Conservation (phyloP, 495 filamentous ascomycete genomes). For the Staphylotrichum longicolle region DNA sequence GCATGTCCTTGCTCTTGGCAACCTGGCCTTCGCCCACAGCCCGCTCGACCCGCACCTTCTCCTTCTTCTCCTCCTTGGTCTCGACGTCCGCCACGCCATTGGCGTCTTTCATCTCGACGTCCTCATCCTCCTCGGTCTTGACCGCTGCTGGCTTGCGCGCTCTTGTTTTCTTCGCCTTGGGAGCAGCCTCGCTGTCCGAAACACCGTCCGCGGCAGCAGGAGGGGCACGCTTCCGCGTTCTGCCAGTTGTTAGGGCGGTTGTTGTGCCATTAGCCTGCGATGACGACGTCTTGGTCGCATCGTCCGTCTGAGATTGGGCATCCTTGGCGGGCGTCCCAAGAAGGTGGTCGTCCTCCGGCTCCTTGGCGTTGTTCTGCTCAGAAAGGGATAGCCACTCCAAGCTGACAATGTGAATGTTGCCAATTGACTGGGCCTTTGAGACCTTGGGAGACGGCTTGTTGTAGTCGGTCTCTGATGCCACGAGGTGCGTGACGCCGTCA, state of each 20-base stretch:
- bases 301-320: not conserved
- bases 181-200: constrained; percentile 16
- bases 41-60: constrained; percentile 27
- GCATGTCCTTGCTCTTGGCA: constrained; percentile 43
- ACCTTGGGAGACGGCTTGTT: constrained; percentile 51
- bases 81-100: constrained; percentile 8
- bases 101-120: constrained; percentile 19
- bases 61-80: constrained; percentile 19
- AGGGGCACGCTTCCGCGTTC: constrained; percentile 28
- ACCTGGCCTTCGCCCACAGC: constrained; percentile 44
- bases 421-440: constrained; percentile 46
- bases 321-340: constrained; percentile 9
- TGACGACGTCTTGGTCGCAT: constrained; percentile 9
- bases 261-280: constrained; percentile 11
- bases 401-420: constrained; percentile 54
- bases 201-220: constrained; percentile 15
- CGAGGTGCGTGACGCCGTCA: constrained; percentile 56
- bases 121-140: constrained; percentile 26
- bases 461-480: constrained; percentile 54
- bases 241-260: not conserved
- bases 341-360: constrained; percentile 31
- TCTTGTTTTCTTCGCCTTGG: constrained; percentile 27
- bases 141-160: constrained; percentile 35
- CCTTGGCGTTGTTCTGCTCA: constrained; percentile 40
- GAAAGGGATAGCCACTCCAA: constrained; percentile 63